Conservation (phyloP, 1,284 basidiomycete species). For the Taiwanofungus camphoratus region DNA sequence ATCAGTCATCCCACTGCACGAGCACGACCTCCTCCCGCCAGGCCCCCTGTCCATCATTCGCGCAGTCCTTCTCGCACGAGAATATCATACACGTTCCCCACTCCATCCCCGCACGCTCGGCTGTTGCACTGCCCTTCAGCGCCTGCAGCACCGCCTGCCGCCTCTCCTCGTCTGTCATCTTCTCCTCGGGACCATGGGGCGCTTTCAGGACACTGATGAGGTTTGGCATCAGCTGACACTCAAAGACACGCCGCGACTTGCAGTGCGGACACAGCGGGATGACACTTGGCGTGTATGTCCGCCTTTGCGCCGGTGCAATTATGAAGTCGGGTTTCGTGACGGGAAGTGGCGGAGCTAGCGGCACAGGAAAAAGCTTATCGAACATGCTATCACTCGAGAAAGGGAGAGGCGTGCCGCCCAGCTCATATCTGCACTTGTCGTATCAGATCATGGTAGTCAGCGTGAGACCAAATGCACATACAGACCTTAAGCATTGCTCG, state of each 20-base stretch:
- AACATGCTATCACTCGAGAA: slow-evolving; percentile 69
- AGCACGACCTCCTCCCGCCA: slow-evolving; percentile 75
- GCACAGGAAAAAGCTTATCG: slow-evolving; percentile 59
- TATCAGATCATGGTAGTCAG: not conserved
- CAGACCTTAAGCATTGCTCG: slow-evolving; percentile 74
- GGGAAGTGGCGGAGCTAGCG: slow-evolving; percentile 37
- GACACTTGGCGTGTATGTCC: slow-evolving; percentile 38
- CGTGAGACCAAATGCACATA: not conserved
- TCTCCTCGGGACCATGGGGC: slow-evolving; percentile 14
- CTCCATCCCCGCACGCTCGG: slow-evolving; percentile 57
- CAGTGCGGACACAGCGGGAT: slow-evolving; percentile 57
- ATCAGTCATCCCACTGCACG: slow-evolving; percentile 59
- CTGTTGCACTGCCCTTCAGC: slow-evolving; percentile 38
- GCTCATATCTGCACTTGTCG: slow-evolving; percentile 56
- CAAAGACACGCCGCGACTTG: slow-evolving; percentile 59
- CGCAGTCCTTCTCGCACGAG: slow-evolving; percentile 70
- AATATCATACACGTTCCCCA: slow-evolving; percentile 84
- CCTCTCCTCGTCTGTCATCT: slow-evolving; percentile 53
- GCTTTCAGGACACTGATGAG: slow-evolving; percentile 64
- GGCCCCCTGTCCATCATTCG: slow-evolving; percentile 35
- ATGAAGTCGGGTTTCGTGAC: slow-evolving; percentile 57
- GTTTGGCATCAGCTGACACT: slow-evolving; percentile 86
- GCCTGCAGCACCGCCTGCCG: slow-evolving; percentile 47
- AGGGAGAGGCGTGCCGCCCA: slow-evolving; percentile 67
- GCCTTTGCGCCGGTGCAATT: slow-evolving; percentile 40